Base-by-base conservation (phyloP, 805 yeast genomes). In the Kodamaea fukazawae region DNA sequence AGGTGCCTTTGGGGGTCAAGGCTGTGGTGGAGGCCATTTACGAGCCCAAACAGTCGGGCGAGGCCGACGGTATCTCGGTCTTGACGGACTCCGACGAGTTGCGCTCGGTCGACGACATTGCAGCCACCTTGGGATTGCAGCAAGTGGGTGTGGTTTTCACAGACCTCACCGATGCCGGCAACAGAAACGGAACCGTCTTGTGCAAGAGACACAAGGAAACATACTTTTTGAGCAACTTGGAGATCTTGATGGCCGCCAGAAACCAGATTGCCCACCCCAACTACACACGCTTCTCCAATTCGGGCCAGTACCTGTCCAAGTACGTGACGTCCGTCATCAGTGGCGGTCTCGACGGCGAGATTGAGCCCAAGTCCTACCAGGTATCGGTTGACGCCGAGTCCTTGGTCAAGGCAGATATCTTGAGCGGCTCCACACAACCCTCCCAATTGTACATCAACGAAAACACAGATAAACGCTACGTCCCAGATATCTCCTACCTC, bases 191-290 rank as follows among this genome's bases (percentile, higher is more conserved):
- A 5, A 68, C 88, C 1, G 99, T 93, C 1, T 68, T 91, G 34
- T 87, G 96, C 59, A 91, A 91, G 56, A 78, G 99, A 52, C 98
- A 93, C 60, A 83, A 85, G 48, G 89, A 88, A 52, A 84, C 96
- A 4, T 93, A 86, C 59, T 93, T 93, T 57, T 63, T 93, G 43
- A 80, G 95, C 4, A 86, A 96, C n/a, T 63, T 89, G 23, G 99
- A 93, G 63, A 79, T 87, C 7, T 58, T 79, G 10, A 82, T 89
- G 75, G 87, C 97, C 1, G 90, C 96, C 0, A 73, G 75, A 45
- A 73, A 85, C 64, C 99, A 93, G 65, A 55, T 71, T 13, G 64
- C 67, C 43, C 70, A 77, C 53, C 86, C 88, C 13, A 84, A 82
- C 55, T 54, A 64, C 12, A 73, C 86, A 29, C 78, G 77, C 50